Conservation (phyloP, 1,139 yeast genomes). For the Candida sanyaensis region DNA sequence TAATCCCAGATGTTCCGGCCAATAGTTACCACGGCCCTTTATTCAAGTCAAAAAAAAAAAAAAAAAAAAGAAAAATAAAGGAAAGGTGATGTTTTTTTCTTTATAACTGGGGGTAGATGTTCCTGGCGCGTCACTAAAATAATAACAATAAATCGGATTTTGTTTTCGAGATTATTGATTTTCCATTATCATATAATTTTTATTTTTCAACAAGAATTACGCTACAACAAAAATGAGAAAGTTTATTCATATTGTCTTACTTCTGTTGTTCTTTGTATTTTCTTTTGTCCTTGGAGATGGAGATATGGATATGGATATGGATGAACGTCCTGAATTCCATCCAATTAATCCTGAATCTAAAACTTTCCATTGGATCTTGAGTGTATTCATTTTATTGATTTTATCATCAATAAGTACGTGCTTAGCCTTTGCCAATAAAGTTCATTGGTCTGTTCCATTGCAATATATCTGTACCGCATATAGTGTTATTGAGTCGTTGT, state of each 20-base stretch:
- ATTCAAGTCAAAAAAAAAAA: background rate
- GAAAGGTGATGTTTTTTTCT: too few relatives aligned
- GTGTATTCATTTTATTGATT: conserved; percentile 47
- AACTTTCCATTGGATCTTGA: conserved; percentile 63
- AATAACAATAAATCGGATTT: background rate
- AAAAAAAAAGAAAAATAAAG: too few relatives aligned
- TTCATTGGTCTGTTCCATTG: conserved; percentile 46
- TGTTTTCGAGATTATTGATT: too few relatives aligned
- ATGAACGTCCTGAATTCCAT: conserved; percentile 40
- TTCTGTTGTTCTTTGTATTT: background rate
- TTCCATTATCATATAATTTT: background rate
- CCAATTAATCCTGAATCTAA: conserved; percentile 53
- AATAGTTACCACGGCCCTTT: background rate
- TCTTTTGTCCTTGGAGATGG: background rate
- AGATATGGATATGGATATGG: conserved; percentile 35
- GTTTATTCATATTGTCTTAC: background rate
- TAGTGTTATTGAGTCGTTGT: conserved; percentile 54
- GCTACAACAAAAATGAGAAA: background rate
- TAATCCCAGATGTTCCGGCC: conserved; percentile 1
- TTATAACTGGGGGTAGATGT: too few relatives aligned
- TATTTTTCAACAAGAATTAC: background rate
- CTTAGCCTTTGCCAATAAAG: conserved; percentile 54
- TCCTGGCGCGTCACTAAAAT: background rate
- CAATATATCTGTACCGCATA: conserved; percentile 52
- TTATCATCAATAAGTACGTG: conserved; percentile 57